phyloP scores from a whole-genome alignment of 768 basidiomycete genomes.

The Sistotremastrum suecicum region DNA sequence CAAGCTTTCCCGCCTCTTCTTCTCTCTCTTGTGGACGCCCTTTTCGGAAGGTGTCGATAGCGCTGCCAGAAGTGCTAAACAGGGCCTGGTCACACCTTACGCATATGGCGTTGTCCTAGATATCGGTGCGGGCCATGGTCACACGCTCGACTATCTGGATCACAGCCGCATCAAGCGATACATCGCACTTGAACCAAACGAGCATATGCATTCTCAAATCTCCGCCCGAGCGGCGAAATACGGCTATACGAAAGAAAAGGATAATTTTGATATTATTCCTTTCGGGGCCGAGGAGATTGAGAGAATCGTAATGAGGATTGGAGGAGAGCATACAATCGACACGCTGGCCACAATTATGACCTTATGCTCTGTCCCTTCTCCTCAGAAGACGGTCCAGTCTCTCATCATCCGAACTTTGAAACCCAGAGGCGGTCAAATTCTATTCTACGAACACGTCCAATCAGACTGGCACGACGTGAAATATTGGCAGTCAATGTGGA shows the following conservation, averaged over 20 bases:
- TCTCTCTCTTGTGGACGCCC: slow-evolving; percentile 39
- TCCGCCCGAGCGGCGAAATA: slow-evolving; percentile 30
- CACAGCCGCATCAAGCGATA: slow-evolving; percentile 40
- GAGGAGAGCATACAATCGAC: slow-evolving; percentile 28
- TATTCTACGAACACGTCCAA: slow-evolving; percentile 61
- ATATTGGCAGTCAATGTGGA: slow-evolving; percentile 66
- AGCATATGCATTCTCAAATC: slow-evolving; percentile 46
- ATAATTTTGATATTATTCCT: slow-evolving; percentile 40
- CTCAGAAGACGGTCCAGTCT: slow-evolving; percentile 29
- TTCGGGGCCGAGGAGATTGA: slow-evolving; percentile 48
- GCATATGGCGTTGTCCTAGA: slow-evolving; percentile 53
- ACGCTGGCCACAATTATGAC: slow-evolving; percentile 54
- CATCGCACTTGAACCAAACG: slow-evolving; percentile 61
- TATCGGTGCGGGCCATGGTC: slow-evolving; percentile 55
- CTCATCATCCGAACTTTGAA: slow-evolving; percentile 41
- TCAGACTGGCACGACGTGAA: slow-evolving; percentile 38
- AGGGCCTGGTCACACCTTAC: slow-evolving; percentile 33
- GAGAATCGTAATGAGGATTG: slow-evolving; percentile 6
- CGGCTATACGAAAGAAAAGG: slow-evolving; percentile 39
- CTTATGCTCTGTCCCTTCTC: slow-evolving; percentile 49
- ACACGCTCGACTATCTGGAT: slow-evolving; percentile 48
- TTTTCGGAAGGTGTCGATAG: slow-evolving; percentile 37
- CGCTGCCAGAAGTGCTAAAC: slow-evolving; percentile 26
- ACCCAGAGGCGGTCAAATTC: slow-evolving; percentile 41
- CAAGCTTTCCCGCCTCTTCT: slow-evolving; percentile 38